Conservation (phyloP, 768 basidiomycete species). For the Flagelloscypha sp. region DNA sequence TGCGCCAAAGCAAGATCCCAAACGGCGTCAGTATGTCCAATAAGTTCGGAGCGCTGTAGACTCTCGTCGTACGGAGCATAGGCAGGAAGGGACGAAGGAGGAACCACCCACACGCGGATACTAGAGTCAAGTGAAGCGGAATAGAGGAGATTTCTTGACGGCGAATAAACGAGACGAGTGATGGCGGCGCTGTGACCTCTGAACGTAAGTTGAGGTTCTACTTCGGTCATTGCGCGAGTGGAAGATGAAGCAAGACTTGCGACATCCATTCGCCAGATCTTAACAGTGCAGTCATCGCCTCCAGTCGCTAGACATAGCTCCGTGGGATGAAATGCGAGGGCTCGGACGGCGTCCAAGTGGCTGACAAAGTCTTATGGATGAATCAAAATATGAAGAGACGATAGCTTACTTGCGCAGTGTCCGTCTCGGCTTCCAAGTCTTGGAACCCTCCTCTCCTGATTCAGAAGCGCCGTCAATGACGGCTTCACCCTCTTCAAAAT, state of each 20-base stretch:
- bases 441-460: constrained; percentile 60
- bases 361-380: constrained; percentile 30
- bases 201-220: constrained; percentile 88
- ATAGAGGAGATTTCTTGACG: constrained; percentile 70
- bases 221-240: constrained; percentile 68
- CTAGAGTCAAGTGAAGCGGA: constrained; percentile 92
- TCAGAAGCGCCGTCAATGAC: no score
- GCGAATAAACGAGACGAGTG: constrained; percentile 76
- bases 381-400: constrained; percentile 12
- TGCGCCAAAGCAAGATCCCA: constrained; percentile 90
- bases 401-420: constrained; percentile 79
- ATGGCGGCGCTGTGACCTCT: constrained; percentile 91
- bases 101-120: constrained; percentile 85
- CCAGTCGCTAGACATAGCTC: constrained; percentile 86
- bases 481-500: constrained; percentile 58
- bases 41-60: constrained; percentile 66
- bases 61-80: constrained; percentile 88
- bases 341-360: constrained; percentile 89
- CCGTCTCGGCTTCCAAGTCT: constrained; percentile 80
- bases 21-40: constrained; percentile 92
- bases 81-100: constrained; percentile 68
- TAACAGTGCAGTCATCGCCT: constrained; percentile 92
- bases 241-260: constrained; percentile 63
- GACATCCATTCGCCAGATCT: constrained; percentile 89
- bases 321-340: constrained; percentile 81